A percentile compares a stretch with the other conserved stretches of the same genome.
Evolutionary conservation across 2,329 filamentous ascomycete species (phyloP).

Genomic region (Cladosporium sp.): DNA sequence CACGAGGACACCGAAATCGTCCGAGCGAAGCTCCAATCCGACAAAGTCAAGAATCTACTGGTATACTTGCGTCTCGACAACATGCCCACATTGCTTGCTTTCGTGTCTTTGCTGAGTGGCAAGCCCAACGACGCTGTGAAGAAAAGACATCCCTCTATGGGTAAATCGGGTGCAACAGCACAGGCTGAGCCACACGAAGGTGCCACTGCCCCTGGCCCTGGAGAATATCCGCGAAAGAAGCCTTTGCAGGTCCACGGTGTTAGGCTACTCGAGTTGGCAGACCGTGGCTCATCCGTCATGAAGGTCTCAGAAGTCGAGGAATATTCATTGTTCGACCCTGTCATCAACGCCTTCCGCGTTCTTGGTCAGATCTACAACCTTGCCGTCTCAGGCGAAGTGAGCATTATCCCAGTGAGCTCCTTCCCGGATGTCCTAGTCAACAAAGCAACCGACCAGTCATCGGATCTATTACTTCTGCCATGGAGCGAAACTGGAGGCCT

Average conservation of each 20-base stretch:
- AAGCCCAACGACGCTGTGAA: constrained; percentile 37
- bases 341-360: constrained; percentile 85
- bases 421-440: constrained; percentile 73
- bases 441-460: constrained; percentile 51
- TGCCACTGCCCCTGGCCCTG: not conserved
- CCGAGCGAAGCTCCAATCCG: constrained; percentile 47
- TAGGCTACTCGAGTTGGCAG: constrained; percentile 80
- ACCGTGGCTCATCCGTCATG: constrained; percentile 94
- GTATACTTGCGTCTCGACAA: constrained; percentile 82
- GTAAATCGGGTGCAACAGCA: constrained; percentile 20
- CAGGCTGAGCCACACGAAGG: constrained; percentile 10
- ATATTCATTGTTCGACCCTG: constrained; percentile 61
- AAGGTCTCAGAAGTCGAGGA: constrained; percentile 79
- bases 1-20: constrained; percentile 32
- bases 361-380: constrained; percentile 82
- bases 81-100: constrained; percentile 69
- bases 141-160: constrained; percentile 34
- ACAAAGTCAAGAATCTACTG: constrained; percentile 60
- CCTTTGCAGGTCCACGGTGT: constrained; percentile 74
- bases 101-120: constrained; percentile 73
- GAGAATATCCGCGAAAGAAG: constrained; percentile 25
- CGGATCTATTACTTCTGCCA: constrained; percentile 72
- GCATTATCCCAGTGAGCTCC: constrained; percentile 69
- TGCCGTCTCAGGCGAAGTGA: constrained; percentile 73
- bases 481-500: constrained; percentile 83